Conservation (phyloP, 257 asterid genomes). For the Asclepias syriaca region DNA sequence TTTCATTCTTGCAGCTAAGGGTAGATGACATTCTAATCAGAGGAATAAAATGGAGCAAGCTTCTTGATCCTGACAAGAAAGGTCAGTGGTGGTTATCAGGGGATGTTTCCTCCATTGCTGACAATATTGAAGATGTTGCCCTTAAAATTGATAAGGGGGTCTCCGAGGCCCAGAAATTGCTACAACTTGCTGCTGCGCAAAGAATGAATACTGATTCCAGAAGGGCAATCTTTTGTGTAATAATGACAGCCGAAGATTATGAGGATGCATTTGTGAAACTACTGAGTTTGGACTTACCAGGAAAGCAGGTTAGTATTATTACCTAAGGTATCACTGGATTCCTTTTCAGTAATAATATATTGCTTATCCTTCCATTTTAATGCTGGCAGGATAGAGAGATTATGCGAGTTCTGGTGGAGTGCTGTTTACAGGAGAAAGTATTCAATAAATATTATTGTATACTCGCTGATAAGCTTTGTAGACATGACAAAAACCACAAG, state of each 20-base stretch:
- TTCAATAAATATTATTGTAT: conserved; percentile 84
- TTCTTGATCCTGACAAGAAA: conserved; percentile 79
- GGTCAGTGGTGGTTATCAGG: conserved; percentile 98
- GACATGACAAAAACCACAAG: conserved; percentile 87
- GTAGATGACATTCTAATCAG: conserved; percentile 64
- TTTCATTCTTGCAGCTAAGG: conserved; percentile 51
- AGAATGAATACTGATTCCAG: conserved; percentile 95
- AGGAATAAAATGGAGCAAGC: conserved; percentile 82
- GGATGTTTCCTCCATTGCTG: conserved; percentile 39
- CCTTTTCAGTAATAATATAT: not conserved
- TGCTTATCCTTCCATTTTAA: not conserved
- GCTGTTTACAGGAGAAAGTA: conserved; percentile 89
- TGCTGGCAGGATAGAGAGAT: conserved; percentile 83
- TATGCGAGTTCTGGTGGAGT: conserved; percentile 82
- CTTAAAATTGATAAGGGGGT: conserved; percentile 64
- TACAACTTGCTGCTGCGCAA: conserved; percentile 80
- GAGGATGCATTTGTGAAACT: conserved; percentile 92
- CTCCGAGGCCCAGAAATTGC: conserved; percentile 74
- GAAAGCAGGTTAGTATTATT: conserved; percentile 66
- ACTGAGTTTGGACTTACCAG: conserved; percentile 72
- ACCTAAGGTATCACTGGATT: conserved; percentile 6
- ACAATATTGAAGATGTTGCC: conserved; percentile 65
- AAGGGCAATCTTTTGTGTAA: conserved; percentile 81
- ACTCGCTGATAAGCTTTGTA: conserved; percentile 84
- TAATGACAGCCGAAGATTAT: conserved; percentile 90